Conservation (phyloP, 176 grass and related monocot genomes). For the Carex littledalei region DNA sequence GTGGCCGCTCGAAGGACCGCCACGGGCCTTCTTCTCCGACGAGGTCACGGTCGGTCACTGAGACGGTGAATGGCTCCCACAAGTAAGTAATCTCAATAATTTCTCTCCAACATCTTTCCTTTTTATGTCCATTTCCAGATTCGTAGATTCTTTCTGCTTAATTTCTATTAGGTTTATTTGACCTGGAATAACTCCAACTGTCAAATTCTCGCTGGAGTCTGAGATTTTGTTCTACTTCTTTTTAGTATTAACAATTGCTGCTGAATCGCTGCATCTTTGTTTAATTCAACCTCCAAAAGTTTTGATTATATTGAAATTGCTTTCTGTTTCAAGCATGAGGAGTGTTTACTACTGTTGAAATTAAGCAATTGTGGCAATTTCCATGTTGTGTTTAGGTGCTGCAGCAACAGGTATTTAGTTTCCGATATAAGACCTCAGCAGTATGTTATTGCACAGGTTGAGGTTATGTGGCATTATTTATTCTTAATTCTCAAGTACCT, state of each 20-base stretch:
- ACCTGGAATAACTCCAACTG: background rate
- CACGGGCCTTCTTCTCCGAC: conserved; percentile 67
- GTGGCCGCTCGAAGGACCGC: conserved; percentile 22
- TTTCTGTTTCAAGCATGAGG: background rate
- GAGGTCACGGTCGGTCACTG: conserved; percentile 77
- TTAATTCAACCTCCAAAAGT: background rate
- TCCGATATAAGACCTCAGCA: background rate
- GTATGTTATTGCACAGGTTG: background rate
- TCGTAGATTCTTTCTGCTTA: background rate
- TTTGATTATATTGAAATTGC: background rate
- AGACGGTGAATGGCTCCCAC: conserved; percentile 92
- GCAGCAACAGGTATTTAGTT: background rate
- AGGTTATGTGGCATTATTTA: background rate
- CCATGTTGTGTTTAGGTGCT: background rate
- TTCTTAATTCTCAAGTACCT: background rate
- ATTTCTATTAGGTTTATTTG: background rate
- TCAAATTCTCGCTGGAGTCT: background rate
- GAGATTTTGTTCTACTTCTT: background rate
- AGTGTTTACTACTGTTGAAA: background rate
- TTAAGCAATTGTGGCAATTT: background rate
- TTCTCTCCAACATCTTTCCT: background rate
- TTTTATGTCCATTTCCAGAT: background rate
- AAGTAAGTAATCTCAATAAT: background rate
- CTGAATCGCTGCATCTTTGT: background rate
- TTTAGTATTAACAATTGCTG: background rate